These are phyloP conservation scores for Golubevia pallescens DNA, from an alignment of 1,284 basidiomycete species.

Conservation along the genomic window DNA sequence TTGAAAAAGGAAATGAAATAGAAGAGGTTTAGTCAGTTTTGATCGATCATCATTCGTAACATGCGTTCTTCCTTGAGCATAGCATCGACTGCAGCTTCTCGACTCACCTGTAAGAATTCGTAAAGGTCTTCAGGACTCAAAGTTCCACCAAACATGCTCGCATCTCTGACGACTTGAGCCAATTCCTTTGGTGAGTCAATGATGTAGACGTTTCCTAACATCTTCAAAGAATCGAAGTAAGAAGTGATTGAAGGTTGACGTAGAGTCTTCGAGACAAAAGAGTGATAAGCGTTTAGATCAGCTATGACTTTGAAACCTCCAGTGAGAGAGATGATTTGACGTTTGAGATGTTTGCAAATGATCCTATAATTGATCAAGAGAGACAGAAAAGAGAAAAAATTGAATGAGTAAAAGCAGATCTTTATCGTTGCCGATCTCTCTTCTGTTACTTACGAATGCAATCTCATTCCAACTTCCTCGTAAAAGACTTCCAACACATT, in stretches of 20 bases:
- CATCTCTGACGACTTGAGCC: slow-evolving; percentile 90
- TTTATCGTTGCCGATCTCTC: too few relatives aligned
- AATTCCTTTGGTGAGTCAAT: slow-evolving; percentile 75
- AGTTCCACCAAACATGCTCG: slow-evolving; percentile 88
- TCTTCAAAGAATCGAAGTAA: slow-evolving; percentile 91
- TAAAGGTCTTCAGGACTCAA: slow-evolving; percentile 80
- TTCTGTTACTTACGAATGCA: slow-evolving; percentile 75
- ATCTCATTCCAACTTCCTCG: slow-evolving; percentile 89
- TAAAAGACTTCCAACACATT: slow-evolving; percentile 97
- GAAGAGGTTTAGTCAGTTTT: background rate
- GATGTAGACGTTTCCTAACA: slow-evolving; percentile 94
- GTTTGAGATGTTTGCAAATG: slow-evolving; percentile 92
- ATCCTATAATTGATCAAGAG: slow-evolving; percentile 70
- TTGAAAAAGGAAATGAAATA: background rate
- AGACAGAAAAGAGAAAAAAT: background rate
- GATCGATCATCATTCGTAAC: too few relatives aligned
- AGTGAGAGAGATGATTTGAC: slow-evolving; percentile 89
- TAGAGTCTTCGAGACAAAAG: slow-evolving; percentile 72
- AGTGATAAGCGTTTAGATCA: slow-evolving; percentile 89
- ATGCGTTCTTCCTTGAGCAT: too few relatives aligned
- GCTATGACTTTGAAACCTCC: slow-evolving; percentile 96
- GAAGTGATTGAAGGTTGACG: slow-evolving; percentile 76
- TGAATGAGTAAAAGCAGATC: background rate
- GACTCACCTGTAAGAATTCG: too few relatives aligned
- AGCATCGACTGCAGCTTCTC: too few relatives aligned